These are phyloP conservation scores for Alternaria angustiovoidea DNA, from an alignment of 2,329 filamentous ascomycete species.

Conservation along the genomic window DNA sequence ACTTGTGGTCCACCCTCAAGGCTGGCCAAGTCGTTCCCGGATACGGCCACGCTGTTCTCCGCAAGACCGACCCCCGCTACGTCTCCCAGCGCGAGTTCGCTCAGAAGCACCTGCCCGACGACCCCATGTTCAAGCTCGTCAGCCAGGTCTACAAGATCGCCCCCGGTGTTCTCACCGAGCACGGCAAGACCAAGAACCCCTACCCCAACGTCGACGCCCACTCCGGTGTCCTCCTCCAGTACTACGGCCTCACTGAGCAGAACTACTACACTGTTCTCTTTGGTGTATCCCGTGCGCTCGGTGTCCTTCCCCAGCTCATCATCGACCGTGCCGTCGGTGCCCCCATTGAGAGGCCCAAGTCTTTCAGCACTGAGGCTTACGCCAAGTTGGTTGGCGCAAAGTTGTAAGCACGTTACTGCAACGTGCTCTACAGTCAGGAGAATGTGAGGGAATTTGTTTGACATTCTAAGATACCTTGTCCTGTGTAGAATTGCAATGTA, in stretches of 20 bases:
- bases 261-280: conserved; percentile 99
- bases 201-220: conserved; percentile 99
- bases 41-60: conserved; percentile 98
- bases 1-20: conserved; percentile 98
- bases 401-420: conserved; percentile 67
- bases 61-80: conserved; percentile 99
- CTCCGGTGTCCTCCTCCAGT: conserved; percentile 98
- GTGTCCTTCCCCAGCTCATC: conserved; percentile 99
- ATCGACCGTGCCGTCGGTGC: conserved; percentile 97
- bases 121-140: conserved; percentile 99
- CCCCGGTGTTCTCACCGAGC: conserved; percentile 95
- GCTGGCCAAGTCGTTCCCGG: conserved; percentile 94
- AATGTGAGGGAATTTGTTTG: conserved; percentile 28
- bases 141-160: conserved; percentile 99
- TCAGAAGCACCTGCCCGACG: conserved; percentile 89
- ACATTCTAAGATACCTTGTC: conserved; percentile 43
- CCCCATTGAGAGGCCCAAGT: conserved; percentile 98
- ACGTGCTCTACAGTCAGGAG: conserved; percentile 16
- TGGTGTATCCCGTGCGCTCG: conserved; percentile 96
- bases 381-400: conserved; percentile 90
- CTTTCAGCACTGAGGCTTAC: conserved; percentile 97
- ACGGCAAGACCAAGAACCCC: conserved; percentile 99
- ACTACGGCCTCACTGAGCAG: conserved; percentile 98
- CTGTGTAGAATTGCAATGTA: conserved; percentile 48
- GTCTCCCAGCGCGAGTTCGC: conserved; percentile 98